phyloP scores from a whole-genome alignment of 441 rosid species.

The Corymbia citriodora region DNA sequence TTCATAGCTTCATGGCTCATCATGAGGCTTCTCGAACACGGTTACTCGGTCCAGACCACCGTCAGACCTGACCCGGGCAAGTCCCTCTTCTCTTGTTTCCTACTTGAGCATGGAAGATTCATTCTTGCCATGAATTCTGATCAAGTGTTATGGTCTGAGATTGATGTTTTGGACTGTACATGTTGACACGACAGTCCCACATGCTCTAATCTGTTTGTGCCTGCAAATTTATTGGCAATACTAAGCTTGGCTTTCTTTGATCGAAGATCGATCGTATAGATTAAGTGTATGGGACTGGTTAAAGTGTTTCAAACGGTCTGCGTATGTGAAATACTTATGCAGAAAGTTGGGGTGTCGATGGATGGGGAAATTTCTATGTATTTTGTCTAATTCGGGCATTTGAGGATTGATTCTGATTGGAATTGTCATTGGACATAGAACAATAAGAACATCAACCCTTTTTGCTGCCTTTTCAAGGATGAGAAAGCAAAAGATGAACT shows the following conservation, averaged over 20 bases:
- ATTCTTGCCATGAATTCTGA: not conserved
- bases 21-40: not conserved
- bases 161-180: not conserved
- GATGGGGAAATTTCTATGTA: not conserved
- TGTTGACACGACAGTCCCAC: not conserved
- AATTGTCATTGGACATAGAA: not conserved
- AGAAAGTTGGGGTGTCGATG: not conserved
- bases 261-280: not conserved
- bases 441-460: not conserved
- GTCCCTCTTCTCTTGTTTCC: not conserved
- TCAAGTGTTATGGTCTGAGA: not conserved
- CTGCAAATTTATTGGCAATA: not conserved
- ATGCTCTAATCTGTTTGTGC: not conserved
- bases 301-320: not conserved
- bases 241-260: not conserved
- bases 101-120: not conserved
- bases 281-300: not conserved
- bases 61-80: not conserved
- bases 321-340: not conserved
- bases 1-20: not conserved
- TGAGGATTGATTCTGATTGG: not conserved
- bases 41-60: not conserved
- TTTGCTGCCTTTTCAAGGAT: not conserved
- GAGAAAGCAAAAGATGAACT: not conserved
- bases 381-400: not conserved